Percentiles rank a stretch among this genome's conserved stretches.
These are phyloP conservation scores for Deuterostichococcus epilithicus DNA, from an alignment of 139 green algal species.

Conservation along the genomic window DNA sequence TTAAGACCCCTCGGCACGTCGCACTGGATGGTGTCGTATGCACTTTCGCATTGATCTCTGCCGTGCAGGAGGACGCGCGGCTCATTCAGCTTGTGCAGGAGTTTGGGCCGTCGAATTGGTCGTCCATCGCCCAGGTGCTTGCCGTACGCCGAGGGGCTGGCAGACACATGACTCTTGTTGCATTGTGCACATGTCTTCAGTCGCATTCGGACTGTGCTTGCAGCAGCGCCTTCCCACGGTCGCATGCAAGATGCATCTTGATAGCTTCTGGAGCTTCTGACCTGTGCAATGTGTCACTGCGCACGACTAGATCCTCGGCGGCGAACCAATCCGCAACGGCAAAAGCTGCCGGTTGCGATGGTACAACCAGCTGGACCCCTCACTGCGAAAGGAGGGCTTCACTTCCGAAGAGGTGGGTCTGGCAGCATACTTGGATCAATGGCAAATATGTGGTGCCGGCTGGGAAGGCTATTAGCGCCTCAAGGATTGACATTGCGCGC, in stretches of 20 bases:
- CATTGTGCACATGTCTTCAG: background rate
- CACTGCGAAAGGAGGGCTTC: constrained; percentile 73
- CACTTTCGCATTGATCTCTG: too few species aligned
- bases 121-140: constrained; percentile 16
- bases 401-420: constrained; percentile 14
- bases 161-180: background rate
- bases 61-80: constrained; percentile 27
- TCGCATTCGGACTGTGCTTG: background rate
- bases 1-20: too few species aligned
- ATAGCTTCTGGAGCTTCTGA: too few species aligned
- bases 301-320: constrained; percentile 74
- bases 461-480: too few species aligned
- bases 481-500: too few species aligned
- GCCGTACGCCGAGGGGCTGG: background rate
- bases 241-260: too few species aligned
- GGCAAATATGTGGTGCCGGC: background rate
- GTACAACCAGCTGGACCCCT: constrained; percentile 81
- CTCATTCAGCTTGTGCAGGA: constrained; percentile 18
- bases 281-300: constrained; percentile 43
- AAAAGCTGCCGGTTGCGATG: constrained; percentile 84
- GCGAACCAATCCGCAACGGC: constrained; percentile 60
- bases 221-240: too few species aligned
- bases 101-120: constrained; percentile 23
- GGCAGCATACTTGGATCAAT: background rate
- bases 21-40: too few species aligned